Evolutionary conservation across 306 rosid species (phyloP), one percentile per base, ranked within the genome.

Genomic region (Lithocarpus polystachyus): DNA sequence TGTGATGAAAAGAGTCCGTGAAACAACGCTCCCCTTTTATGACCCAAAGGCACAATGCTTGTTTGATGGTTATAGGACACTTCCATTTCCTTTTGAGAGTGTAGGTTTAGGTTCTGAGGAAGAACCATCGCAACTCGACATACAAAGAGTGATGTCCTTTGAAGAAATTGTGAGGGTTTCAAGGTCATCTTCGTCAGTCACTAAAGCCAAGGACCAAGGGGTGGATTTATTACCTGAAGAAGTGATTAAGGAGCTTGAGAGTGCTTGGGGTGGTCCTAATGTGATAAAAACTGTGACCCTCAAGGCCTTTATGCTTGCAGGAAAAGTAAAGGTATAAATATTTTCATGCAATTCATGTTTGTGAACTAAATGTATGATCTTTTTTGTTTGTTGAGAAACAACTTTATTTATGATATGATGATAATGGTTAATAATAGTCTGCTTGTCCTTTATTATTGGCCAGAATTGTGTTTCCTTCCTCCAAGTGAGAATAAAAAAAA

Each of bases 71-170:
- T 86, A 82, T 61, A 76, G 24, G 56, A 80, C 89, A 3, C 73
- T 86, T 28, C 86, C 82, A 11, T 85, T 85, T 60, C 86, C 84
- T 11, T 82, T 85, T 70, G 80, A 79, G 28, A 76, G 82, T 2
- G 80, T 77, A 18, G 89, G 86, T 18, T 76, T 86, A 26, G 84
- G 86, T 20, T 75, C 33, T 71, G 86, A 86, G 74, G 86, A 84
- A 13, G 52, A 62, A 14, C 89, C 84, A 2, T 23, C 54, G 75
- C 15, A 53, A 4, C 40, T 86, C 48, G 86, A 86, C 1, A 86
- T 86, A 14, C 77, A 61, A 12, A 80, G 24, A 13, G 40, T 53
- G 56, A 6, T 45, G 59, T 83, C 81, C 1, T 75, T 79, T 40
- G 70, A 64, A 56, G 71, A 59, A 28, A 2, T 83, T 3, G 43